A percentile compares a stretch with the other conserved stretches of the same genome.
Evolutionary conservation across 2,329 filamentous ascomycete species (phyloP).

Genomic region (Botrytis deweyae): DNA sequence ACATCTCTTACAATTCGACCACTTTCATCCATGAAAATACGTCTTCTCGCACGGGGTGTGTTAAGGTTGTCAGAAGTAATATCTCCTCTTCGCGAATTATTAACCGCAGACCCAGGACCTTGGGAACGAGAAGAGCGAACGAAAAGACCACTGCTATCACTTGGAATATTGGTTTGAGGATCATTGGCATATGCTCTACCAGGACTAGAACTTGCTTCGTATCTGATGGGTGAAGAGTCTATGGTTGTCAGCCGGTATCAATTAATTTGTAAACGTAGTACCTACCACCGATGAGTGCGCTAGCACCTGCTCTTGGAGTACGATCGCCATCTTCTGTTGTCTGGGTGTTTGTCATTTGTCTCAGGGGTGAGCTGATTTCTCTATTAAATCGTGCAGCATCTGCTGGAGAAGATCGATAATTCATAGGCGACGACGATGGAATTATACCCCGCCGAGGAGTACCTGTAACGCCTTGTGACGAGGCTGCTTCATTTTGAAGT

Average conservation of each 20-base stretch:
- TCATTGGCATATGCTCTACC: slow-evolving; percentile 55
- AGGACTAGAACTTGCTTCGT: slow-evolving; percentile 86
- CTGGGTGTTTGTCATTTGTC: slow-evolving; percentile 59
- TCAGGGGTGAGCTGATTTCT: slow-evolving; percentile 58
- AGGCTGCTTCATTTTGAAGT: slow-evolving; percentile 40
- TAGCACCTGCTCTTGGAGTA: slow-evolving; percentile 66
- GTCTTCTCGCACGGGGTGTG: slow-evolving; percentile 52
- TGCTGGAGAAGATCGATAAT: slow-evolving; percentile 65
- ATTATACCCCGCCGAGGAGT: slow-evolving; percentile 52
- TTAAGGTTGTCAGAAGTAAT: slow-evolving; percentile 76
- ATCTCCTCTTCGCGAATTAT: slow-evolving; percentile 73
- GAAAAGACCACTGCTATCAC: slow-evolving; percentile 85
- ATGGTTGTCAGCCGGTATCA: slow-evolving; percentile 17
- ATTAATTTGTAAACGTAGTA: slow-evolving; percentile 2
- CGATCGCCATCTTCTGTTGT: slow-evolving; percentile 59
- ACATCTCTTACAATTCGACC: slow-evolving; percentile 59
- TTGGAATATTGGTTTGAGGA: slow-evolving; percentile 69
- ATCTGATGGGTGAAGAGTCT: slow-evolving; percentile 93
- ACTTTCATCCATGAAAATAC: slow-evolving; percentile 56
- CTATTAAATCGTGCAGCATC: slow-evolving; percentile 41
- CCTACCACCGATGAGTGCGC: slow-evolving; percentile 59
- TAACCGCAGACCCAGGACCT: slow-evolving; percentile 48
- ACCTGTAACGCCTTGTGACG: slow-evolving; percentile 36
- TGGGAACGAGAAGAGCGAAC: slow-evolving; percentile 62
- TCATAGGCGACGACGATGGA: slow-evolving; percentile 79